Evolutionary conservation across 2,329 filamentous ascomycete genomes (phyloP).

Genomic region (Cercospora sojina): DNA sequence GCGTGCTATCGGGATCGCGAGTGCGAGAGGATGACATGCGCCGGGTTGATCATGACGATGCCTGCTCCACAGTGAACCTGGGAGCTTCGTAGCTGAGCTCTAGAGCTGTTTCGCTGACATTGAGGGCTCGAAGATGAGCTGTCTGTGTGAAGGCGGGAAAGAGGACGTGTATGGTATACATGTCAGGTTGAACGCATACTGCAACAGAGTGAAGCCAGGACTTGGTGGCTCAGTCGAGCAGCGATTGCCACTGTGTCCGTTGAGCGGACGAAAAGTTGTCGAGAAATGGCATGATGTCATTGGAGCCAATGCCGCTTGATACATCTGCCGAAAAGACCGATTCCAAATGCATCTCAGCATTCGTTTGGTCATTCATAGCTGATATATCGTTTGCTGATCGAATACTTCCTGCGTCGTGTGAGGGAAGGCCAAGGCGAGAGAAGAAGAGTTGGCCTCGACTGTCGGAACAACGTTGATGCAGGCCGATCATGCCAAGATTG

Average conservation of each 20-base stretch:
- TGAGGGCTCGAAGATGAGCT: background rate
- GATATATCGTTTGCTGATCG: background rate
- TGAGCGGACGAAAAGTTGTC: background rate
- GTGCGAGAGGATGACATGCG: background rate
- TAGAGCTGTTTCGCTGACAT: background rate
- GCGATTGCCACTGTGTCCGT: background rate
- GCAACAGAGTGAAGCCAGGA: background rate
- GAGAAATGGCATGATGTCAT: background rate
- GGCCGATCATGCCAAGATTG: background rate
- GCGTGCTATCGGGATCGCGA: constrained; percentile 2
- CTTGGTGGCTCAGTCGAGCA: background rate
- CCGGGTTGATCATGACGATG: constrained; percentile 6
- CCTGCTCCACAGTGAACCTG: background rate
- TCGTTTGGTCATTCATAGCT: background rate
- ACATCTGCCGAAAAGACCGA: background rate
- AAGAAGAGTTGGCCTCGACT: background rate
- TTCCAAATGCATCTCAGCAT: background rate
- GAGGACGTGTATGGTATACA: too few relatives aligned
- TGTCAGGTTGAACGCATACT: too few relatives aligned
- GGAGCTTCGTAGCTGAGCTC: background rate
- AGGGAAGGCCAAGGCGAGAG: background rate
- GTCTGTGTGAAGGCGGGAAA: background rate
- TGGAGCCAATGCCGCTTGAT: background rate
- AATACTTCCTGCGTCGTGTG: background rate
- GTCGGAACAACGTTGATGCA: background rate